Conservation (phyloP, 768 basidiomycete species). For the Russula vinacea region DNA sequence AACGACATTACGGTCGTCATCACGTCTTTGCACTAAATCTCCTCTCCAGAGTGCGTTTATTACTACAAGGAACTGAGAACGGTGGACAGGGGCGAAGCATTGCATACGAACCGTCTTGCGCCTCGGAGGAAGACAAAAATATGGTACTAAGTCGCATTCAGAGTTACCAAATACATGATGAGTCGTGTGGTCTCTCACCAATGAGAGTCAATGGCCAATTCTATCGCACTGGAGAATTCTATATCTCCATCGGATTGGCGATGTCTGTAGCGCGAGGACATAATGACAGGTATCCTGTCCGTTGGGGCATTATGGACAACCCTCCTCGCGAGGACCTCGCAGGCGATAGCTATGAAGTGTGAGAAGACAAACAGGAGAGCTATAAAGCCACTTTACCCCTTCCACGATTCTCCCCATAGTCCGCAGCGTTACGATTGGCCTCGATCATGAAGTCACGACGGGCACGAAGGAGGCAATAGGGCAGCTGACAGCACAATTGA, state of each 20-base stretch:
- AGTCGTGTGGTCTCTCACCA: constrained; percentile 48
- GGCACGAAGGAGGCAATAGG: constrained; percentile 75
- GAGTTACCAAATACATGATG: constrained; percentile 7
- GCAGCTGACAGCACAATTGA: constrained; percentile 48
- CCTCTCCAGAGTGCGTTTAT: constrained; percentile 82
- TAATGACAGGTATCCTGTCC: constrained; percentile 63
- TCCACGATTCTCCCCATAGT: constrained; percentile 81
- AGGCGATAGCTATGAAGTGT: constrained; percentile 59
- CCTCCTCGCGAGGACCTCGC: constrained; percentile 78
- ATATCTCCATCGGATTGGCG: constrained; percentile 75
- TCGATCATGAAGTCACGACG: constrained; percentile 79
- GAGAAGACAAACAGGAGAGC: background rate
- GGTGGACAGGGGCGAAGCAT: constrained; percentile 4
- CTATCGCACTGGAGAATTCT: constrained; percentile 72
- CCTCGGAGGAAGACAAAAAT: constrained; percentile 81
- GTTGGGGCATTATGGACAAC: constrained; percentile 67
- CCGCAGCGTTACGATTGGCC: constrained; percentile 75
- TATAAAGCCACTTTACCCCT: constrained; percentile 51
- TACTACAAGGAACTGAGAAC: constrained; percentile 44
- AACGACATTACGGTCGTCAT: constrained; percentile 71
- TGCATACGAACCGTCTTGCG: constrained; percentile 62
- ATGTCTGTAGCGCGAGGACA: constrained; percentile 77
- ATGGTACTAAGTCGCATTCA: constrained; percentile 50
- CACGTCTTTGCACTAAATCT: constrained; percentile 73
- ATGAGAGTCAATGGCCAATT: constrained; percentile 88